Conservation (phyloP, 2,329 filamentous ascomycete genomes). For the Aaosphaeria arxii region DNA sequence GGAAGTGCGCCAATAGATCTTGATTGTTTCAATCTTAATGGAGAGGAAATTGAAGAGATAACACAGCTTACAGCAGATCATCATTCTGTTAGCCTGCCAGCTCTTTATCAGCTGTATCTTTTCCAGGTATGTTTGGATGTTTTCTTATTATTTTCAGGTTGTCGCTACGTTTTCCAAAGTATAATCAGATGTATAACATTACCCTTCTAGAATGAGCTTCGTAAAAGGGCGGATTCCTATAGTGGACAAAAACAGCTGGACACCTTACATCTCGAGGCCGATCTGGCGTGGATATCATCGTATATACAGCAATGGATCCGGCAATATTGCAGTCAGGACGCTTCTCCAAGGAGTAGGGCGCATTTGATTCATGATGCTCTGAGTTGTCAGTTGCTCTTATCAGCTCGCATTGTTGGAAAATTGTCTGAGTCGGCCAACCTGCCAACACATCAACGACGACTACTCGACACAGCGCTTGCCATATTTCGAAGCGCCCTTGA, state of each 20-base stretch:
- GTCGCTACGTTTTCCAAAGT: too few species aligned
- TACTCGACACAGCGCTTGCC: too few species aligned
- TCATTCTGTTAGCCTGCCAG: neutral
- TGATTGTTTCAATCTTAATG: neutral
- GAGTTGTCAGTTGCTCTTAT: neutral
- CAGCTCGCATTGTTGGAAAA: too few species aligned
- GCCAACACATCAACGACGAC: too few species aligned
- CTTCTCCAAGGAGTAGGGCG: neutral
- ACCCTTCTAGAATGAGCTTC: neutral
- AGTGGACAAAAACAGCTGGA: neutral
- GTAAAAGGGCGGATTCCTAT: neutral
- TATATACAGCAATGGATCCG: neutral
- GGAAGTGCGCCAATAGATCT: neutral
- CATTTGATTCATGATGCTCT: neutral
- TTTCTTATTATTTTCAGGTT: too few species aligned
- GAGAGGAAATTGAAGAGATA: neutral
- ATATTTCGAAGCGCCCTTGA: too few species aligned
- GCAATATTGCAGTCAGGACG: neutral
- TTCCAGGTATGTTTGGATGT: neutral
- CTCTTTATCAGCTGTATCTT: neutral
- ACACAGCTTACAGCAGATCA: neutral
- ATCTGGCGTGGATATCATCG: neutral
- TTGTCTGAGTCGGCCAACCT: too few species aligned
- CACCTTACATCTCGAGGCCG: neutral
- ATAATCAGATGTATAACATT: too few species aligned